These are phyloP conservation scores for Coprinopsis cinerea DNA, from an alignment of 768 basidiomycete genomes.

Conservation along the genomic window DNA sequence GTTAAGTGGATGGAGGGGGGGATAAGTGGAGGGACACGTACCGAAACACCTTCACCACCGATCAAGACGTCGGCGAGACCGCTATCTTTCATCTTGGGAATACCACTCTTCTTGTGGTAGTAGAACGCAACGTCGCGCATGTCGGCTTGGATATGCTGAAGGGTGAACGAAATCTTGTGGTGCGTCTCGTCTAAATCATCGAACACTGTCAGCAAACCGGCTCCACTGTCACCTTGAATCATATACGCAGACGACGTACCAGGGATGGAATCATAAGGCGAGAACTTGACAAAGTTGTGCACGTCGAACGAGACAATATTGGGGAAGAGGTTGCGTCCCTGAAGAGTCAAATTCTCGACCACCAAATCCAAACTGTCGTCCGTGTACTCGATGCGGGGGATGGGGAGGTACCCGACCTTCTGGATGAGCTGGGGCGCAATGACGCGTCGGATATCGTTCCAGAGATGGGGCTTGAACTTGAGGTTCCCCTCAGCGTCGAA, in stretches of 20 bases:
- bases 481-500: constrained; percentile 77
- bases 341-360: constrained; percentile 87
- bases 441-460: constrained; percentile 82
- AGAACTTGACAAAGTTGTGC: constrained; percentile 80
- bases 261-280: constrained; percentile 56
- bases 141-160: constrained; percentile 87
- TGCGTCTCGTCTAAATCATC: constrained; percentile 42
- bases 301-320: constrained; percentile 69
- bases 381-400: constrained; percentile 91
- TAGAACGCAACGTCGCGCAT: constrained; percentile 93
- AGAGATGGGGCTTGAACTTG: constrained; percentile 82
- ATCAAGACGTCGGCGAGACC: constrained; percentile 83
- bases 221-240: no score
- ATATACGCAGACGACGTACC: constrained; percentile 6
- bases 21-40: constrained; percentile 23
- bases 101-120: constrained; percentile 80
- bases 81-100: constrained; percentile 74
- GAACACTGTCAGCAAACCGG: not conserved
- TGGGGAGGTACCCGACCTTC: constrained; percentile 79
- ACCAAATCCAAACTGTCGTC: constrained; percentile 84
- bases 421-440: constrained; percentile 77
- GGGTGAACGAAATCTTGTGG: constrained; percentile 70
- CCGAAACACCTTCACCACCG: constrained; percentile 76
- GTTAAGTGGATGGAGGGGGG: not conserved
- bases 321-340: constrained; percentile 87